Evolutionary conservation across 2,329 filamentous ascomycete species (phyloP), one percentile per base, ranked within the genome.

Genomic region (Gnomoniopsis smithogilvyi): DNA sequence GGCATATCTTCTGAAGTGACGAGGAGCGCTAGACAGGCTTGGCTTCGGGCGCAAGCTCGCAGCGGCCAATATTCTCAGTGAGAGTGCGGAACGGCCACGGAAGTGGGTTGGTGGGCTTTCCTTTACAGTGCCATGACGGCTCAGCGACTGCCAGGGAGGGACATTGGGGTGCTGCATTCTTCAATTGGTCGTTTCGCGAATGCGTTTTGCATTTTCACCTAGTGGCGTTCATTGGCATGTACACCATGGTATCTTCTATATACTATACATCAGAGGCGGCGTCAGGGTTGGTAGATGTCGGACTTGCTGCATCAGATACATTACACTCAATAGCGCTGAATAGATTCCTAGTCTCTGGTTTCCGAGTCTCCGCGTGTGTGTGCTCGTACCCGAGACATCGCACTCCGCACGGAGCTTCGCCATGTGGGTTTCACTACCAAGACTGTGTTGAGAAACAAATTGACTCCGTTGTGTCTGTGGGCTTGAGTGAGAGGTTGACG

Each of bases 381-480:
- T 21, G 41, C 54, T 21, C 22, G 24, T 22, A 45, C 47, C 48
- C 26, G 54, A 60, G 51, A 53, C 51, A 53, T 53, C 33, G 47
- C 38, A 21, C 43, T 47, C 55, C 50, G 52, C 45, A 51, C 46
- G 51, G 55, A 33, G 34, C 38, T 26, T 48, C 33, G 34, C 59
- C 55, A 34, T 51, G 46, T 49, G 55, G 30, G 46, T 47, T 22
- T 41, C 50, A 43, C 43, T 46, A 11, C 36, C 34, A 45, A 33
- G 21, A 26, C 38, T 24, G 34, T 36, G 52, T 38, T 43, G 46
- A 21, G 12, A 46, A n/a, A 46, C 43, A 46, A 19, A 46, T 7
- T 21, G 19, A 46, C n/a, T 38, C 8, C 34, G 15, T 8, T 8
- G 15, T 17, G 15, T 43, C 41, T 17, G 17, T n/a, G 6, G n/a